Conservation (phyloP, 441 rosid species). For the Viola pubescens region DNA sequence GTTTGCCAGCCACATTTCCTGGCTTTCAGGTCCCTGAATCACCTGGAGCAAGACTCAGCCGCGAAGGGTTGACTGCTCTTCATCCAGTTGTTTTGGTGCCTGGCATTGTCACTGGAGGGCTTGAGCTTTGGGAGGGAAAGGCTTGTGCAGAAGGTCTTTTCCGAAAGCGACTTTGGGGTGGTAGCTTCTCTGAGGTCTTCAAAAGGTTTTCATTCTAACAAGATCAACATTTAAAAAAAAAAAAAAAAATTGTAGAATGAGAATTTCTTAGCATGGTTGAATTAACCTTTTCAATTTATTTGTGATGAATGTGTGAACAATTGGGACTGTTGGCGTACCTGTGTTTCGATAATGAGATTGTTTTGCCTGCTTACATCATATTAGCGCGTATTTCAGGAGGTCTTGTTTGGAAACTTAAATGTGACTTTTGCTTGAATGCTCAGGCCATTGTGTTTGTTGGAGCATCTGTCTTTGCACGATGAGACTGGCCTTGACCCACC, state of each 20-base stretch:
- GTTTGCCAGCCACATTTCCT: slow-evolving; percentile 36
- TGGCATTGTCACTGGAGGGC: slow-evolving; percentile 59
- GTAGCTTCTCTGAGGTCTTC: slow-evolving; percentile 48
- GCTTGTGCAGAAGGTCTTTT: slow-evolving; percentile 62
- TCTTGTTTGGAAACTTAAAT: slow-evolving; percentile 1
- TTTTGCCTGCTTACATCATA: not conserved
- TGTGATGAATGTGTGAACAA: not conserved
- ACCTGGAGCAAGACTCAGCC: slow-evolving; percentile 38
- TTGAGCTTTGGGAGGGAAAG: slow-evolving; percentile 67
- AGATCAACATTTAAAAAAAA: too few species aligned
- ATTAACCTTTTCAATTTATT: not conserved
- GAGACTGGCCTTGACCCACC: slow-evolving; percentile 71
- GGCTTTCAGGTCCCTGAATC: slow-evolving; percentile 42
- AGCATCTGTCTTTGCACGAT: slow-evolving; percentile 51
- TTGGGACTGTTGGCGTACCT: not conserved
- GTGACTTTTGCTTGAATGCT: slow-evolving; percentile 7
- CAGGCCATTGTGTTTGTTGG: slow-evolving; percentile 62
- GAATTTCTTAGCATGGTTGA: not conserved
- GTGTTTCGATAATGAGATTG: not conserved
- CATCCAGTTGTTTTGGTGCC: slow-evolving; percentile 71
- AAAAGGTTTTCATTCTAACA: slow-evolving; percentile 32
- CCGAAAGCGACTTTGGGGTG: slow-evolving; percentile 62
- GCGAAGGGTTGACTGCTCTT: slow-evolving; percentile 40
- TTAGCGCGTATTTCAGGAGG: not conserved
- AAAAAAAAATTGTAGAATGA: not conserved